Evolutionary conservation across 805 yeast genomes (phyloP), one percentile per base, ranked within the genome.

Genomic region (Yarrowia divulgata): DNA sequence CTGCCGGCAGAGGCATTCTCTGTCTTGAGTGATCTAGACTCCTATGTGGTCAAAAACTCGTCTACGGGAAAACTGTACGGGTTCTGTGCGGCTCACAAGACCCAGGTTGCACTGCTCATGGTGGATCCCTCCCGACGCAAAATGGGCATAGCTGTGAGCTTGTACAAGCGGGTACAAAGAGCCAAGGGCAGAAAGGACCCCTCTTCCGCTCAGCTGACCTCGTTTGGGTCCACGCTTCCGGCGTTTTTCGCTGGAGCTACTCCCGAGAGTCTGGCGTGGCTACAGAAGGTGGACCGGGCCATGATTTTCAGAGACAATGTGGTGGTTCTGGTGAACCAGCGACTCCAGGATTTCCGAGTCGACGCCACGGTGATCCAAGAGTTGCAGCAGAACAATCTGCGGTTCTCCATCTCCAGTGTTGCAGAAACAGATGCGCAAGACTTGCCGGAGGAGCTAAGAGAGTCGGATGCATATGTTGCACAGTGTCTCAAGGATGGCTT

Each of bases 61-160:
- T 80, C 86, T 19, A 79, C 85, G 67, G 85, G 85, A 70, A 81
- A 85, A 18, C 71, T 85, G 12, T 86, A 85, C 73, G 90, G 90
- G 5, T 76, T 86, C 29, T 79, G 85, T 4, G 63, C 63, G 37
- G 63, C 63, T 10, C 37, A 57, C 45, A 57, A 57, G 45, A 16
- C 63, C 37, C 32, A 57, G 34, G 80, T 87, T 7, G 71, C 84
- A 67, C 80, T 80, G 73, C 71, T 87, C 12, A 75, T 83, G 72
- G 90, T 87, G 5, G 89, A 85, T 71, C 83, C 82, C 58, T 76
- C 86, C 8, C 84, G 85, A 69, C 76, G 89, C 58, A 78, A 82
- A 19, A 87, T 86, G 76, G 83, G 85, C 68, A 83, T 86, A 42
- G 89, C 88, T 6, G 82, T 82, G 66, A 84, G 84, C 70, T 75